phyloP scores from a whole-genome alignment of 345 rosid genomes.

The Eucalyptus viminalis region DNA sequence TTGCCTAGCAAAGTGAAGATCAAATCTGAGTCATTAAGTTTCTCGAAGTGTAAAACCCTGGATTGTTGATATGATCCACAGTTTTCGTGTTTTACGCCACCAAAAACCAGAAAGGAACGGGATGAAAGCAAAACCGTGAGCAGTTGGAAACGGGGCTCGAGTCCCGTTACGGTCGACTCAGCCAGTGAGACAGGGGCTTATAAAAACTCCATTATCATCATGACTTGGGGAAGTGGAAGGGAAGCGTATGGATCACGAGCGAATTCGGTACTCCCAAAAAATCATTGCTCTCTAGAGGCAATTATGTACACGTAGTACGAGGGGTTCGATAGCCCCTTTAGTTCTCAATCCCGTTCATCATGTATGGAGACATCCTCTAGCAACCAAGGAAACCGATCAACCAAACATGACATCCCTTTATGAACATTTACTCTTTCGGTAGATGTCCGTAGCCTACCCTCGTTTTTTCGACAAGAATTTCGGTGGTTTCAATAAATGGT shows the following conservation, averaged over 20 bases:
- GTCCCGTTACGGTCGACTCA: constrained; percentile 6
- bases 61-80: background rate
- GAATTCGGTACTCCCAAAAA: background rate
- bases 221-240: constrained; percentile 7
- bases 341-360: background rate
- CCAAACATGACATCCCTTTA: background rate
- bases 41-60: background rate
- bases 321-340: background rate
- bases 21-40: background rate
- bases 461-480: background rate
- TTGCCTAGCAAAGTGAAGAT: background rate
- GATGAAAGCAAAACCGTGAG: background rate
- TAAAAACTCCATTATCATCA: background rate
- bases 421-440: background rate
- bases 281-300: background rate
- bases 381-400: background rate
- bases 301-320: background rate
- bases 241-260: constrained; percentile 36
- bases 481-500: background rate
- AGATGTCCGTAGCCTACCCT: background rate
- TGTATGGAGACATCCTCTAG: background rate
- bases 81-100: background rate
- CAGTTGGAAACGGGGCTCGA: constrained; percentile 9
- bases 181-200: background rate
- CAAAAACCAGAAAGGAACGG: background rate